A percentile compares a stretch with the other conserved stretches of the same genome.
Conservation (phyloP, 78 protist genomes). For the Tieghemostelium lacteum region DNA sequence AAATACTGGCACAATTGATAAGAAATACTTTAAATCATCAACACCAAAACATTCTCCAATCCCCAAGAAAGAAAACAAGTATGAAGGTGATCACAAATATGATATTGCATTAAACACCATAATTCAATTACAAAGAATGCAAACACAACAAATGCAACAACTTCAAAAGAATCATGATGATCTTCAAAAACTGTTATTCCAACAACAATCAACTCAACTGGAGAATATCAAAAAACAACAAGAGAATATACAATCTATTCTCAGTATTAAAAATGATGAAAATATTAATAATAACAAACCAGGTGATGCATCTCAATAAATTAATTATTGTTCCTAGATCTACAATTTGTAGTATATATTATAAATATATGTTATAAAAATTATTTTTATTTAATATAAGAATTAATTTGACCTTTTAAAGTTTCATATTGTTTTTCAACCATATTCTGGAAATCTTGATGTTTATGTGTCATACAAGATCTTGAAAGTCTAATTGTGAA, state of each 20-base stretch:
- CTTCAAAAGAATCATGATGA: conserved; percentile 42
- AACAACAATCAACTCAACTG: conserved; percentile 26
- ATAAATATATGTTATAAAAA: not conserved
- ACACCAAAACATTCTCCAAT: not conserved
- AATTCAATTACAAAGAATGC: conserved; percentile 23
- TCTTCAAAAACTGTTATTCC: conserved; percentile 30
- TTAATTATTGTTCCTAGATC: not conserved
- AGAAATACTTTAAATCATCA: not conserved
- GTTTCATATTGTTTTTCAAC: conserved; percentile 69
- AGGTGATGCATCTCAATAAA: not conserved
- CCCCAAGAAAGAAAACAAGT: not conserved
- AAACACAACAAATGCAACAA: conserved; percentile 35
- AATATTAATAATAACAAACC: not conserved
- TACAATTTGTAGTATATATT: not conserved
- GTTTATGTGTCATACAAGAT: conserved; percentile 32
- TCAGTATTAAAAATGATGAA: not conserved
- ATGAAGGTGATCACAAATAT: not conserved
- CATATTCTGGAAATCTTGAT: conserved; percentile 73
- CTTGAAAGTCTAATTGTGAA: conserved; percentile 17
- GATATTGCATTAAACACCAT: conserved; percentile 33
- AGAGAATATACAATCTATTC: conserved; percentile 25
- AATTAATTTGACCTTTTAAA: no score
- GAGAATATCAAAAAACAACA: conserved; percentile 33
- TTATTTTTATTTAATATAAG: not conserved
- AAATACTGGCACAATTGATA: no score